These are phyloP conservation scores for Sarcocystis neurona DNA, from an alignment of 169 alveolate species.

Conservation along the genomic window DNA sequence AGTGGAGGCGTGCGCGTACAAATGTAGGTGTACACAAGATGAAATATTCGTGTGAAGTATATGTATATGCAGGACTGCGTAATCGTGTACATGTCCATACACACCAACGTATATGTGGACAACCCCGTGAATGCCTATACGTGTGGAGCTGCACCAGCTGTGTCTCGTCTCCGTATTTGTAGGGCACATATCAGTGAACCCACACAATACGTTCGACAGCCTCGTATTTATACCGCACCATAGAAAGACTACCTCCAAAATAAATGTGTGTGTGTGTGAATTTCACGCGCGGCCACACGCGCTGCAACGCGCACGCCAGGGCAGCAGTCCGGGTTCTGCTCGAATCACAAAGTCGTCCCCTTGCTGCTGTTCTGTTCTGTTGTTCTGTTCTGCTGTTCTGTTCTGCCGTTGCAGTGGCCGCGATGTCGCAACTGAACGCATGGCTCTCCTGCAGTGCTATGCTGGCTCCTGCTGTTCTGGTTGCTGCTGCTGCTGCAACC, in stretches of 20 bases:
- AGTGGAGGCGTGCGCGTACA: not conserved
- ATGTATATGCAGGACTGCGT: not conserved
- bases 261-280: no score
- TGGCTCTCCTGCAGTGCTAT: no score
- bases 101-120: not conserved
- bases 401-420: no score
- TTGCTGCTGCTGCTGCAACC: not conserved
- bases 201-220: not conserved
- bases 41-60: not conserved
- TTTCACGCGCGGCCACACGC: no score
- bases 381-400: no score
- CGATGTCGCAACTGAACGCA: no score
- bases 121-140: not conserved
- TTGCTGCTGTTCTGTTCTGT: no score
- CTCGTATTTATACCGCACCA: not conserved
- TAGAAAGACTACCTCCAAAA: not conserved
- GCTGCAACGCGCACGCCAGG: no score
- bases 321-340: no score
- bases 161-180: not conserved
- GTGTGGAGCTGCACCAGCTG: not conserved
- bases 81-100: not conserved
- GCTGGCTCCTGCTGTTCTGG: no score
- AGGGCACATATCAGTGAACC: not conserved
- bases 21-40: not conserved
- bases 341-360: no score